phyloP scores from a whole-genome alignment of 345 rosid species.

The Arabis hirsuta region DNA sequence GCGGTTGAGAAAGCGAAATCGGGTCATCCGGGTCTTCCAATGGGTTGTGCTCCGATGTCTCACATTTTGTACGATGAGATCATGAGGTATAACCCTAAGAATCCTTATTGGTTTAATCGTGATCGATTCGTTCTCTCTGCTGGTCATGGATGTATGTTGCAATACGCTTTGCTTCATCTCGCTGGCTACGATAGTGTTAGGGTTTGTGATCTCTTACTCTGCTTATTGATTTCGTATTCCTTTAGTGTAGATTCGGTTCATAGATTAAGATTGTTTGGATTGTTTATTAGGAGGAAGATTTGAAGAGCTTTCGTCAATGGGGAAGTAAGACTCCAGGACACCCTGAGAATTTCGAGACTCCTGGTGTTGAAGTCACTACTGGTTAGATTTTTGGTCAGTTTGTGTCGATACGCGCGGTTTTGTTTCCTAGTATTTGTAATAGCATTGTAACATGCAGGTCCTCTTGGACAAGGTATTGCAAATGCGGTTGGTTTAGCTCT shows the following conservation, averaged over 20 bases:
- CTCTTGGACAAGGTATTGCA: conserved; percentile 92
- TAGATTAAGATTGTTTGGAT: conserved; percentile 9
- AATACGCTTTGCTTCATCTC: conserved; percentile 91
- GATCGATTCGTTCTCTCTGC: conserved; percentile 96
- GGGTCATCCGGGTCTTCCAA: conserved; percentile 95
- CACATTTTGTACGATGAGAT: conserved; percentile 88
- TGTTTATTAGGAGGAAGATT: conserved; percentile 66
- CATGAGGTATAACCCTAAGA: conserved; percentile 93
- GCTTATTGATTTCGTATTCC: background rate
- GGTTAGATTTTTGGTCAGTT: conserved; percentile 47
- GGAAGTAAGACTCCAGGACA: conserved; percentile 86
- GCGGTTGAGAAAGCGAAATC: conserved; percentile 98
- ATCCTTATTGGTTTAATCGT: conserved; percentile 97
- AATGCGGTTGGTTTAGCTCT: conserved; percentile 94
- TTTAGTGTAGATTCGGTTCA: too few relatives aligned
- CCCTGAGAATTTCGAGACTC: conserved; percentile 92
- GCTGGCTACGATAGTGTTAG: conserved; percentile 92
- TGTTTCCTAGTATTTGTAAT: too few relatives aligned
- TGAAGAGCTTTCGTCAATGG: conserved; percentile 84
- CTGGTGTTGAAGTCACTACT: conserved; percentile 86
- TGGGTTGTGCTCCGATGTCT: conserved; percentile 98
- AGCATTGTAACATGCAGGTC: conserved; percentile 51
- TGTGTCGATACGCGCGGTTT: too few relatives aligned
- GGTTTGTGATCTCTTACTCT: conserved; percentile 48
- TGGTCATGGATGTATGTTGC: conserved; percentile 96